Conservation (phyloP, 768 basidiomycete species). For the Tylopilus cervinicoccineus region DNA sequence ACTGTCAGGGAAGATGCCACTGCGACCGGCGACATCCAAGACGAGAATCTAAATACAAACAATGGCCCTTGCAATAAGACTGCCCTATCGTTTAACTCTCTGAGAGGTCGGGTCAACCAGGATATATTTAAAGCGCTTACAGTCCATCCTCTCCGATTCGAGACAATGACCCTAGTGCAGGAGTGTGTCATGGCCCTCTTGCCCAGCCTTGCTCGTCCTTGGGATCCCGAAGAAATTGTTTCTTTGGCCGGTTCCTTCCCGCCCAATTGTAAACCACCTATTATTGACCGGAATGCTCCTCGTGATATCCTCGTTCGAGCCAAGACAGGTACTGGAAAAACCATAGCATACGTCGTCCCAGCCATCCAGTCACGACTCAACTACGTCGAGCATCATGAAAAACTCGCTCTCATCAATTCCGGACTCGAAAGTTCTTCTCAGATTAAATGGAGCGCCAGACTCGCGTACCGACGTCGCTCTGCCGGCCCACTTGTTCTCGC, state of each 20-base stretch:
- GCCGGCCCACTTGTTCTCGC: conserved; percentile 80
- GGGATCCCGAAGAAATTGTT: conserved; percentile 32
- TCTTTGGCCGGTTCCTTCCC: background rate
- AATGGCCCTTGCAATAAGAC: background rate
- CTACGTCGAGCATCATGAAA: conserved; percentile 44
- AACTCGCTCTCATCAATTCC: conserved; percentile 40
- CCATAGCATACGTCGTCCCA: conserved; percentile 82
- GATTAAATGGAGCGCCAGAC: conserved; percentile 30
- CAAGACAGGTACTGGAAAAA: conserved; percentile 88
- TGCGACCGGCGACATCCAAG: background rate
- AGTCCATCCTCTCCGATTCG: conserved; percentile 59
- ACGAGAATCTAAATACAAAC: background rate
- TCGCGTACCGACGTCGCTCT: conserved; percentile 39
- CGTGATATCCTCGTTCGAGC: conserved; percentile 85
- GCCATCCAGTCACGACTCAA: conserved; percentile 75
- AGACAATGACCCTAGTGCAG: conserved; percentile 79
- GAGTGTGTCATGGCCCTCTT: conserved; percentile 72
- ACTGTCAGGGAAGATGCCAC: background rate
- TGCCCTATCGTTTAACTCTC: conserved; percentile 29
- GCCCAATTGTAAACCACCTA: background rate
- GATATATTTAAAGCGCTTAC: conserved; percentile 58
- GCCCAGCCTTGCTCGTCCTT: conserved; percentile 60
- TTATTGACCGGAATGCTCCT: conserved; percentile 9
- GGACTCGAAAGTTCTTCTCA: conserved; percentile 33
- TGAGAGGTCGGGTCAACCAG: conserved; percentile 37